Evolutionary conservation across 352 stramenopile species (phyloP).

Genomic region (Globisporangium okanoganense): DNA sequence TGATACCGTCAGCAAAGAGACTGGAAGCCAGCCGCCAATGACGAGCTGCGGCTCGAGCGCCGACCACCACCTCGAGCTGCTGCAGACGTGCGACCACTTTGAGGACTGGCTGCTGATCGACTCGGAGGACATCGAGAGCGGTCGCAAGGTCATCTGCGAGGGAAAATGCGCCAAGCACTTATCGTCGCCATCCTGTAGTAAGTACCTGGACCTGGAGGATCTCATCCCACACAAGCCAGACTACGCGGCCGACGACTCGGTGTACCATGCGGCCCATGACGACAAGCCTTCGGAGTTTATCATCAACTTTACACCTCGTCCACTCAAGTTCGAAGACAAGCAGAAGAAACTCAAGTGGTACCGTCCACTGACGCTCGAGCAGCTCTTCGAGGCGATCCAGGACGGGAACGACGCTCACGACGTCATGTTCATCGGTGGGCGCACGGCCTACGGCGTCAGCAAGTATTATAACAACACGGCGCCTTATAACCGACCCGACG

Average conservation of each 20-base stretch:
- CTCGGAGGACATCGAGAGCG: constrained; percentile 11
- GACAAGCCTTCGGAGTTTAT: constrained; percentile 29
- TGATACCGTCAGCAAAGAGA: not conserved
- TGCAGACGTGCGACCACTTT: constrained; percentile 21
- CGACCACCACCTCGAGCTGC: not conserved
- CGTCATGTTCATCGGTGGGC: constrained; percentile 62
- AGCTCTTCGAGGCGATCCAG: constrained; percentile 71
- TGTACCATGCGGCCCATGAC: constrained; percentile 9
- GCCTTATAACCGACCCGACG: constrained; percentile 60
- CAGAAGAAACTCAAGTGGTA: constrained; percentile 26
- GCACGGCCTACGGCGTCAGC: constrained; percentile 40
- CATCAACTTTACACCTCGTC: constrained; percentile 24
- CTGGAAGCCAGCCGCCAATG: not conserved
- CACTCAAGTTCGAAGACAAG: constrained; percentile 23
- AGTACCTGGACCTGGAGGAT: constrained; percentile 33
- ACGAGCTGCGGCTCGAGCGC: not conserved
- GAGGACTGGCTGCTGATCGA: constrained; percentile 32
- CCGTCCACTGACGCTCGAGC: constrained; percentile 25
- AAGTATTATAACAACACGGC: constrained; percentile 59
- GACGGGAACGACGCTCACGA: constrained; percentile 58
- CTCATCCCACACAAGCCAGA: constrained; percentile 15
- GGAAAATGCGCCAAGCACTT: constrained; percentile 15
- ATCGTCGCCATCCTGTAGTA: constrained; percentile 3
- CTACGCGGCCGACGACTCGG: constrained; percentile 4
- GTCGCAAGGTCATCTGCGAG: constrained; percentile 23